Base-by-base conservation (phyloP, 192 early-diverging fungal species). In the Coemansia furcata region DNA sequence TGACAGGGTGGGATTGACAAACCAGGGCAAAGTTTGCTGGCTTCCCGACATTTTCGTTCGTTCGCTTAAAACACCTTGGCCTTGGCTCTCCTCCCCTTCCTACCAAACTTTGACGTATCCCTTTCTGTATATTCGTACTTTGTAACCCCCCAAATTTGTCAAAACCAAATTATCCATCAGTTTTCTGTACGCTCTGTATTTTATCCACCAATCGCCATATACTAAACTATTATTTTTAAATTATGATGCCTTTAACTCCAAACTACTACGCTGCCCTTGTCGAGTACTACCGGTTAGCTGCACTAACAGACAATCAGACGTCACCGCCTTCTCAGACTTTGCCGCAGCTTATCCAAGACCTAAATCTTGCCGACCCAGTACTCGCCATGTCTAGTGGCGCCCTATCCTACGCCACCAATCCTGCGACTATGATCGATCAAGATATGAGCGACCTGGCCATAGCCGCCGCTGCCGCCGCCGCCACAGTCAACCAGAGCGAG, bases 331-430 rank as follows among this genome's bases (percentile, higher is more conserved):
- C 12, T 6, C 50, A 32, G 50, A 10, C 32, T 35, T 39, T 37
- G 38, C 52, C 65, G 26, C 65, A 66, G 43, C 29, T 43, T 66
- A 52, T 66, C 15, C 50, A 66, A 19, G 36, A 36, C 40, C 19
- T 58, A 33, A 33, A 43, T 17, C 23, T 26, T 15, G 32, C 65
- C 19, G 21, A 35, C 14, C 61, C 61, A 35, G 50, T 60, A 11
- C 30, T 54, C 21, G 29, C 40, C 32, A 71, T 65, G 63, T 60
- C 63, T 37, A 63, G 69, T 8, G 59, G 69, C 50, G 49, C 69
- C 3, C 62, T 71, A 4, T 65, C 69, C 6, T 71, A 21, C 33
- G 63, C 63, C 59, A 69, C 14, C 49, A 61, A 43, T 29, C 39
- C 57, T 32, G 32, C 58, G 35, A 33, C 58, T 1, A 37, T 40